Evolutionary conservation across 371 early-diverging fungal genomes (phyloP), one percentile per base, ranked within the genome.

Genomic region (Mucor lusitanicus): DNA sequence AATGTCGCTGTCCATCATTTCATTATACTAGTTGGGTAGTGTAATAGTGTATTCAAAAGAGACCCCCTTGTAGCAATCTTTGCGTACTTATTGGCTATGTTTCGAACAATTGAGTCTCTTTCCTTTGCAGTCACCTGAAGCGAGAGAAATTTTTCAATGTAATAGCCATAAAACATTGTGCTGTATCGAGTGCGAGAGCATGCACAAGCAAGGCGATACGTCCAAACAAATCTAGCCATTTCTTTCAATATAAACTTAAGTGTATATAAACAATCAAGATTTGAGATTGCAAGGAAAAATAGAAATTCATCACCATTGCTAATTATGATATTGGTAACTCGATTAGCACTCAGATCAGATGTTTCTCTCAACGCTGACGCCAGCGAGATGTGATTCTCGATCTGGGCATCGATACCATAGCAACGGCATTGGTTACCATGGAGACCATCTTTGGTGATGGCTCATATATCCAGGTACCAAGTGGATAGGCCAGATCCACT

Each of bases 21-120:
- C 42, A 11, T 40, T 44, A 44, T 44, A 27, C 28, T 9, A n/a
- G 17, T 40, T 60, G 13, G 15, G 25, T 55, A 60, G 12, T 15
- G 23, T 23, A 37, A 33, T 23, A 39, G n/a, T 44, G 21, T 23
- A 42, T 21, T 30, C 3, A 30, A 30, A 27, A 60, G 39, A 60
- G 54, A 58, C 35, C 12, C 66, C 69, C 69, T 58, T 68, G 69
- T 68, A 68, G 59, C 53, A 68, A 50, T 48, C 33, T n/a, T 48
- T 58, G 59, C 28, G 39, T 63, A 48, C 3, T 40, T 63, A 68
- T 68, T 68, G 69, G 69, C 69, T 68, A 63, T 63, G 69, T 68
- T 68, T 68, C 69, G 35, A 50, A 65, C 55, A 55, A 32, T 55
- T 55, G 32, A 55, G 55, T 32, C 55, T 50, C n/a, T 50, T 12